Conservation (phyloP, 148 eudicot species). For the Chenopodium album region DNA sequence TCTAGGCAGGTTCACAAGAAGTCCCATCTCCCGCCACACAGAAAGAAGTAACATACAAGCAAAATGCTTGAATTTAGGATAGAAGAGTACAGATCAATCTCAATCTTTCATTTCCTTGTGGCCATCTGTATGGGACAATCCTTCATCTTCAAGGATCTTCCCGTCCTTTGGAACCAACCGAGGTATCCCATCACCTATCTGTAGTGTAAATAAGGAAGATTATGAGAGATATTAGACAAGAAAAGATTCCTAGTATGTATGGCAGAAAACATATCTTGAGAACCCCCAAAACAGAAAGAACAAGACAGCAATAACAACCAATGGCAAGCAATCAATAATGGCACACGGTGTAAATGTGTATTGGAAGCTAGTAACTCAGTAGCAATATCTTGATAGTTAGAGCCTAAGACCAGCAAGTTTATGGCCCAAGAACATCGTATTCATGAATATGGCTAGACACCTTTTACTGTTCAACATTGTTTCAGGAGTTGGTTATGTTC, state of each 20-base stretch:
- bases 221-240: not conserved
- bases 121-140: slow-evolving; percentile 10
- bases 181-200: slow-evolving; percentile 89
- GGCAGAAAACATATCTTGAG: not conserved
- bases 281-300: not conserved
- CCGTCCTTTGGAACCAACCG: slow-evolving; percentile 84
- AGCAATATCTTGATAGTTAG: too few relatives aligned
- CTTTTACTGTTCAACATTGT: too few relatives aligned
- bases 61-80: not conserved
- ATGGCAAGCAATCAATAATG: not conserved
- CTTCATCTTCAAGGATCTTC: slow-evolving; percentile 57
- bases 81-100: not conserved
- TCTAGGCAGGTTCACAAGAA: not conserved
- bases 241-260: not conserved
- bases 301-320: not conserved
- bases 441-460: not conserved
- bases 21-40: not conserved
- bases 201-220: not conserved
- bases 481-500: too few relatives aligned
- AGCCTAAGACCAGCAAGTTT: too few relatives aligned
- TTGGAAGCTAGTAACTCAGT: not conserved
- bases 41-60: not conserved
- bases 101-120: slow-evolving; percentile 15
- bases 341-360: too few relatives aligned
- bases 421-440: not conserved